Evolutionary conservation across 106 monocot genomes (phyloP), one percentile per base, ranked within the genome.

Genomic region (Xerophyta viscosa): DNA sequence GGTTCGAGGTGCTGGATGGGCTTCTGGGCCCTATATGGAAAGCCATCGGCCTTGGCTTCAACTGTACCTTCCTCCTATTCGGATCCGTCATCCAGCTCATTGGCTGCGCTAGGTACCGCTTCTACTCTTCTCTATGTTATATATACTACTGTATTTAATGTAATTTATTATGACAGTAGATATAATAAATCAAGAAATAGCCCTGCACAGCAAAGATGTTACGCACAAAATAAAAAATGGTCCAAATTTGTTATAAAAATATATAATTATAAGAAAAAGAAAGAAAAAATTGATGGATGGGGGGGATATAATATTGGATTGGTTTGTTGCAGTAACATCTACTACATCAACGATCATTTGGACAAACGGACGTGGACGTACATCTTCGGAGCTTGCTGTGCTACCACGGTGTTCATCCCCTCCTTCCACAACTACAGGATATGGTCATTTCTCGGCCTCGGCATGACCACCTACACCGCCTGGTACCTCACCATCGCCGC

Each of bases 391-490:
- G 58, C 62, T 14, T 67, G 50, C 67, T 67, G 58, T 19, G 62
- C 66, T 13, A 66, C 62, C 47, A 56, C 61, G 21, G 62, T 63
- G 19, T 67, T 67, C 57, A 60, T 65, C 7, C 72, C 68, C 12
- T 60, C 64, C 30, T 76, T 69, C 65, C 69, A 74, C 61, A 76
- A 76, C 65, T 69, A 65, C 59, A 25, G 76, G 7, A 76, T 69
- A 6, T 77, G 77, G 83, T 78, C 77, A 14, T 78, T 78, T 47
- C 63, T 78, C 19, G 78, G 78, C 6, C 78, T 84, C 47, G 74
- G 63, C 52, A 84, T 84, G 84, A 84, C 84, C 47, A 84, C 78
- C 49, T 83, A 74, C 60, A 74, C 83, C 29, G 83, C 77, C 8
- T 83, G 83, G 83, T 83, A 78, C 39, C 66, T 83, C 47, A 71